A percentile compares a stretch with the other conserved stretches of the same genome.
Conservation (phyloP, 2,329 filamentous ascomycete species). For the Penicillium brevicompactum region DNA sequence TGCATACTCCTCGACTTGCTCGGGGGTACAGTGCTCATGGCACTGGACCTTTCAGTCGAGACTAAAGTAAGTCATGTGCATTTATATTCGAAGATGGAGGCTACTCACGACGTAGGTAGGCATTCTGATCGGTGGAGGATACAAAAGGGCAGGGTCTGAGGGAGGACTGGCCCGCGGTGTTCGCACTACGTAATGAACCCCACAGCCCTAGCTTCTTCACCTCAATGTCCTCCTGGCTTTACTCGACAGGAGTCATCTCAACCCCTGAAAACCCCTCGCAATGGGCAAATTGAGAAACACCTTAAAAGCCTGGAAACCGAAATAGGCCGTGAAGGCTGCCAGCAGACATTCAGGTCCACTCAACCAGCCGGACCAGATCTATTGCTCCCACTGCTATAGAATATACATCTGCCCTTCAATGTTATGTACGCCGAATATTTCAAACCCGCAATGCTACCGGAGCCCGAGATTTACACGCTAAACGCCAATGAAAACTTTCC, state of each 20-base stretch:
- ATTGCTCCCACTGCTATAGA: background rate
- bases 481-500: background rate
- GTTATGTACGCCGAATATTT: background rate
- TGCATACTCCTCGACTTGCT: background rate
- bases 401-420: background rate
- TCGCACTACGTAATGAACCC: background rate
- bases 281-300: too few species aligned
- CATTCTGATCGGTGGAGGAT: background rate
- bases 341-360: too few species aligned
- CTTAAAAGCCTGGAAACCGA: too few species aligned
- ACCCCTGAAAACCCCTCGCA: too few species aligned
- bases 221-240: background rate
- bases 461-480: conserved; percentile 5
- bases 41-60: background rate
- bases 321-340: background rate
- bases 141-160: background rate
- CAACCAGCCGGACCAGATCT: background rate
- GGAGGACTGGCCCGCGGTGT: background rate
- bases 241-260: too few species aligned
- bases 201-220: background rate
- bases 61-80: background rate
- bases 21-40: background rate
- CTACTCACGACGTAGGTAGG: background rate
- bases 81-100: background rate
- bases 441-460: background rate